Evolutionary conservation across 164 flowering plant species (phyloP), one percentile per base, ranked within the genome.

Genomic region (Vitis cinerea): DNA sequence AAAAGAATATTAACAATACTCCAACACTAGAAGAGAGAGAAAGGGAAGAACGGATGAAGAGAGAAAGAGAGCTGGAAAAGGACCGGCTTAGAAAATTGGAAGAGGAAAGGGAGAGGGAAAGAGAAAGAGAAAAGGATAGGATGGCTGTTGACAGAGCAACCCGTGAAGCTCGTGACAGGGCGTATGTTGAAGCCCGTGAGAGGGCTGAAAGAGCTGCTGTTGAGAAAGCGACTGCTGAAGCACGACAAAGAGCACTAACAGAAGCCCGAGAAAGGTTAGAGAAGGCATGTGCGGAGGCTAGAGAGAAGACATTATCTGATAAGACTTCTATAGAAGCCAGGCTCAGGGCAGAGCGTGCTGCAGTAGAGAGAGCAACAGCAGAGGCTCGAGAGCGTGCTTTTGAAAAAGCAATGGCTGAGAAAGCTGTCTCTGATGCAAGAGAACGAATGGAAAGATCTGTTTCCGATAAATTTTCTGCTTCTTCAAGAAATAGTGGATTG

Each of bases 91-190:
- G 82, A 69, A 81, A 74, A 71, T 6, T 88, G 10, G 85, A 88
- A 72, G 90, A 83, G 77, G 90, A 88, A 72, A 81, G 78, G 71
- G 90, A 88, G 65, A 80, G 89, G 69, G 88, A 87, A 66, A 83
- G 89, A 70, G 91, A 87, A 71, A 84, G 89, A 66, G 88, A 83
- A 52, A 87, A 89, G 82, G 93, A 89, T 71, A 81, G 91, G 64
- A 87, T 81, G 85, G 86, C 81, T 67, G 83, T 86, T 72, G 88
- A 82, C 62, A 72, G 71, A 56, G 79, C 80, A 52, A 68, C 73
- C 1, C 75, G 62, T 69, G 85, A 80, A 69, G 83, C 74, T 58
- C 86, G 80, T 54, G 85, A 82, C 31, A 68, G 75, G 30, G 80
- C 70, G 63, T 74, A 61, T 69, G 69, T 68, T 44, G 85, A 79